These are phyloP conservation scores for Debaryomycetaceae sp. DNA, from an alignment of 1,139 yeast species.

Conservation along the genomic window DNA sequence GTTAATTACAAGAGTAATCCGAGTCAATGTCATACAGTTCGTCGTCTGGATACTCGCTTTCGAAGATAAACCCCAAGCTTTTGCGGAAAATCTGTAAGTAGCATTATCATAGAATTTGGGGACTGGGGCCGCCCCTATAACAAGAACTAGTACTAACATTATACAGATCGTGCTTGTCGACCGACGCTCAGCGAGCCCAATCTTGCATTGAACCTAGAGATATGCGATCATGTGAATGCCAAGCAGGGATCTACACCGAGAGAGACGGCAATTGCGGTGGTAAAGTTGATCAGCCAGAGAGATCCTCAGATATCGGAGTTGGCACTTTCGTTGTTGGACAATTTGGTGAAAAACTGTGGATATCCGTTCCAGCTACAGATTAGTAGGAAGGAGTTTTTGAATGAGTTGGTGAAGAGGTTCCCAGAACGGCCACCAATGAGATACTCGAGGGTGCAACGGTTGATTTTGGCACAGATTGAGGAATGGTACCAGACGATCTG, in stretches of 20 bases:
- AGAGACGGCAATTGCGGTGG: conserved; percentile 92
- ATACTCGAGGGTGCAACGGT: conserved; percentile 76
- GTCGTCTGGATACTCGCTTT: conserved; percentile 33
- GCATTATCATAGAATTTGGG: background rate
- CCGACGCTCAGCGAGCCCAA: conserved; percentile 85
- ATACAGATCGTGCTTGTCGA: conserved; percentile 78
- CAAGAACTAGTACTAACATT: conserved; percentile 11
- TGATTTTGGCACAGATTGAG: conserved; percentile 85
- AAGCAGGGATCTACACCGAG: conserved; percentile 90
- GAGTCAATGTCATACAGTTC: conserved; percentile 20
- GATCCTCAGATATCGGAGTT: conserved; percentile 74
- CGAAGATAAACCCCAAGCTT: conserved; percentile 54
- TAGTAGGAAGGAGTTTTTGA: conserved; percentile 89
- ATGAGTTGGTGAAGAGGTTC: conserved; percentile 86
- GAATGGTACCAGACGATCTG: conserved; percentile 98
- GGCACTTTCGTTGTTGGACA: conserved; percentile 66
- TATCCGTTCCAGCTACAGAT: conserved; percentile 95
- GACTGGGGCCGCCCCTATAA: background rate
- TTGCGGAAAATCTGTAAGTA: conserved; percentile 62
- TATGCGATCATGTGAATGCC: conserved; percentile 88
- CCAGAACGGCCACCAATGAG: conserved; percentile 94
- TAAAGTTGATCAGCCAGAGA: conserved; percentile 74
- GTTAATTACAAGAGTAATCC: background rate
- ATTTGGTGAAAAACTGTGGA: conserved; percentile 94
- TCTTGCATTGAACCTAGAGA: conserved; percentile 81